phyloP scores from a whole-genome alignment of 352 stramenopile genomes.

The Pythium utonaiense region DNA sequence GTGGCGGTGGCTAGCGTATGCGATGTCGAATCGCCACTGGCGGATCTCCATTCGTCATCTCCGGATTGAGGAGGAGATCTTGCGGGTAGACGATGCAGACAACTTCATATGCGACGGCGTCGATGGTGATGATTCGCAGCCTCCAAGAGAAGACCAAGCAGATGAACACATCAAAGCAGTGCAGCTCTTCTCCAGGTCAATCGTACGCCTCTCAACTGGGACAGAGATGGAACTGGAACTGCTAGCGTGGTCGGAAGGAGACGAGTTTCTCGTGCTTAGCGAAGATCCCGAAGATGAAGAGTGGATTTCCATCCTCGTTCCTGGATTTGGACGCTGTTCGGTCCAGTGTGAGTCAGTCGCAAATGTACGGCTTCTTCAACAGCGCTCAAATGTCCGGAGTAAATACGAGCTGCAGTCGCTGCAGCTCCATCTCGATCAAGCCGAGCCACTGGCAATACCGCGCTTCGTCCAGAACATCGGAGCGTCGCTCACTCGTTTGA shows the following conservation, averaged over 20 bases:
- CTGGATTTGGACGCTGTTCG: conserved; percentile 5
- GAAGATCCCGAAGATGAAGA: not conserved
- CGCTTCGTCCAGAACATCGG: not conserved
- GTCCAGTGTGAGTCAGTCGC: not conserved
- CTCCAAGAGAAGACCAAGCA: not conserved
- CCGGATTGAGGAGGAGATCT: not conserved
- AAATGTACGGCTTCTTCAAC: not conserved
- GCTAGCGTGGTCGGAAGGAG: not conserved
- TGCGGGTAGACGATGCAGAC: not conserved
- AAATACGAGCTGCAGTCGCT: not conserved
- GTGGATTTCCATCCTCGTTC: not conserved
- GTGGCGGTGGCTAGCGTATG: conserved; percentile 8
- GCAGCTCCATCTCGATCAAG: not conserved
- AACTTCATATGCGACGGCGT: not conserved
- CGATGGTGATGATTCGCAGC: not conserved
- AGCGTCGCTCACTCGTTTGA: not conserved
- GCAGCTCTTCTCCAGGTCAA: not conserved
- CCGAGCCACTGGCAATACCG: not conserved
- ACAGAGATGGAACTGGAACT: not conserved
- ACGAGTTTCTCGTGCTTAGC: conserved; percentile 8
- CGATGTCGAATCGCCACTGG: conserved; percentile 3
- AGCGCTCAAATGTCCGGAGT: not conserved
- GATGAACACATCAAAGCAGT: not conserved
- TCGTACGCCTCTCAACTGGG: not conserved
- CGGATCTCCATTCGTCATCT: conserved; percentile 4